These are phyloP conservation scores for Colletotrichum filicis DNA, from an alignment of 2,329 filamentous ascomycete genomes.

Conservation along the genomic window DNA sequence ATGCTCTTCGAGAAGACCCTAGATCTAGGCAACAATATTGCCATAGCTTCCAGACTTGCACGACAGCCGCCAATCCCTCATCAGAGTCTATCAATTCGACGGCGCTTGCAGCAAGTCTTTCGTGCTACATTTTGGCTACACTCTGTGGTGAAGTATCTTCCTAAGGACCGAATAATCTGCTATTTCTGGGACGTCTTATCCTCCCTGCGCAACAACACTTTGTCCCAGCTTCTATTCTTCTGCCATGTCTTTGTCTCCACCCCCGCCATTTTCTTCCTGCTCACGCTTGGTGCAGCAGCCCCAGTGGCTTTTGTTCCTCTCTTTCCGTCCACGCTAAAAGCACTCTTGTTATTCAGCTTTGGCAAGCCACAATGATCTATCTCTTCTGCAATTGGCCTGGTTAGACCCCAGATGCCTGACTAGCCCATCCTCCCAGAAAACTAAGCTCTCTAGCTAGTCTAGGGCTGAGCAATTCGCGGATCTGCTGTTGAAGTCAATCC, in stretches of 20 bases:
- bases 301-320: slow-evolving; percentile 2
- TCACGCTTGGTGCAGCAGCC: neutral
- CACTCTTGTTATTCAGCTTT: slow-evolving; percentile 46
- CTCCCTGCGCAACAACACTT: neutral
- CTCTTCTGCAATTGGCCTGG: slow-evolving; percentile 39
- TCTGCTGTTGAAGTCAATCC: slow-evolving; percentile 11
- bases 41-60: neutral
- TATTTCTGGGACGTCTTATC: neutral
- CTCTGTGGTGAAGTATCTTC: too few relatives aligned
- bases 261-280: slow-evolving; percentile 19
- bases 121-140: neutral
- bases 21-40: neutral
- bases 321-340: slow-evolving; percentile 12
- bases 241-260: slow-evolving; percentile 20
- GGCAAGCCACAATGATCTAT: slow-evolving; percentile 44
- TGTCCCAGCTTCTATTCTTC: neutral
- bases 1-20: neutral
- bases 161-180: neutral
- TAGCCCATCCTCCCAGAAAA: slow-evolving; percentile 38
- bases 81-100: neutral
- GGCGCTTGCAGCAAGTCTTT: neutral
- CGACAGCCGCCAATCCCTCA: neutral
- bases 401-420: slow-evolving; percentile 20
- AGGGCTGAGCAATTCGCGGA: slow-evolving; percentile 37
- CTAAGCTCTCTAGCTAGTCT: slow-evolving; percentile 41